Evolutionary conservation across 306 rosid species (phyloP), one percentile per base, ranked within the genome.

Genomic region (Alnus rubra): DNA sequence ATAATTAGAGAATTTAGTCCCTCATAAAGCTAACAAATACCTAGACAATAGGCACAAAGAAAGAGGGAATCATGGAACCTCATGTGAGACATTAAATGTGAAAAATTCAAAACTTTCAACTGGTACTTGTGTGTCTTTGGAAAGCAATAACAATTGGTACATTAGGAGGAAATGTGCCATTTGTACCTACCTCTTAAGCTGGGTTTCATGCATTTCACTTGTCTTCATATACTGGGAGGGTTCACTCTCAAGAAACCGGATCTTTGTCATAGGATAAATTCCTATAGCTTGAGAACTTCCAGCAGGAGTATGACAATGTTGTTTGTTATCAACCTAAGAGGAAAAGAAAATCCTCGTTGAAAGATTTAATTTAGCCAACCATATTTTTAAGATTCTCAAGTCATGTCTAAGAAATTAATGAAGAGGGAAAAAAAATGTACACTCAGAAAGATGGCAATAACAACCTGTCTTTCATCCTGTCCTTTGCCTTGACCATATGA

Each of bases 161-260:
- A 28, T 55, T 55, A 5, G 16, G 28, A n/a, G 54, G 47, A 56
- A 55, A 54, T 64, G 10, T 69, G 48, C 53, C 53, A 37, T 16
- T 54, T n/a, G 35, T 15, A 37, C 69, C 74, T 28, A 78, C 78
- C 80, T 76, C 49, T 33, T 39, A 48, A 79, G 52, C 9, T 18
- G 52, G 56, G 42, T 23, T 44, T 56, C 47, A 28, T 19, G 48
- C 35, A 42, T 54, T 53, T 28, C 10, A 62, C 74, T 78, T 65
- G 33, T 14, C 11, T 47, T 7, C 68, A 54, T 37, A 71, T 48
- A 10, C n/a, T 42, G 18, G 10, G 73, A 45, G 14, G 59, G 30
- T 73, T 74, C 51, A n/a, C 48, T 55, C 74, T 68, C 86, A 23
- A 81, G 78, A 62, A 62, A 48, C 48, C 47, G 18, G 18, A 63